phyloP scores from a whole-genome alignment of 2,329 filamentous ascomycete genomes.

The Cordyceps cateniannulata region DNA sequence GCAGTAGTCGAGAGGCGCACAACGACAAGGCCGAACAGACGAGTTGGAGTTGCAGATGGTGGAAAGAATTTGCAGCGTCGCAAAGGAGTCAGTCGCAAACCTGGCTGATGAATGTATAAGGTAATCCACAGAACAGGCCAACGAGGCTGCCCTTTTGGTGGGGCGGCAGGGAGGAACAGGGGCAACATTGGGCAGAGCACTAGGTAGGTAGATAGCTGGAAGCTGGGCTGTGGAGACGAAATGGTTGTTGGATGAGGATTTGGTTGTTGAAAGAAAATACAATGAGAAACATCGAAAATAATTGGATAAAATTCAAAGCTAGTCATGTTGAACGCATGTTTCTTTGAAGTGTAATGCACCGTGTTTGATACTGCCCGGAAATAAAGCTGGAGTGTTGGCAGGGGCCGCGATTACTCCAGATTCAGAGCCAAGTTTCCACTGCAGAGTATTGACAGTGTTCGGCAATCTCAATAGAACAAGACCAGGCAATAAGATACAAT shows the following conservation, averaged over 20 bases:
- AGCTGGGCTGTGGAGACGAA: too few species aligned
- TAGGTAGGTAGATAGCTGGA: too few species aligned
- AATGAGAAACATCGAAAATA: neutral
- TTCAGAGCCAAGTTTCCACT: neutral
- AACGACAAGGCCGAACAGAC: neutral
- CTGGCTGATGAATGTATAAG: neutral
- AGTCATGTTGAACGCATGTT: too few species aligned
- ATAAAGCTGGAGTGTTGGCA: neutral
- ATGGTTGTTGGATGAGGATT: neutral
- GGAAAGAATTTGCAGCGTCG: neutral
- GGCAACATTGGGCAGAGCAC: neutral
- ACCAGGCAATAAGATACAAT: too few species aligned
- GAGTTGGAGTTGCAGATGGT: neutral
- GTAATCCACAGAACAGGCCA: neutral
- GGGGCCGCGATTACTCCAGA: neutral
- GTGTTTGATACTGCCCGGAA: neutral
- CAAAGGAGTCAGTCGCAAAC: constrained; percentile 7
- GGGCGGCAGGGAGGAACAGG: constrained; percentile 1
- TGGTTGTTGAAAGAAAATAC: neutral
- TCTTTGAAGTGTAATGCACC: neutral
- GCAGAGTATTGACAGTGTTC: neutral
- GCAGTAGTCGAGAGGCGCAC: neutral
- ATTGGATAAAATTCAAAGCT: too few species aligned
- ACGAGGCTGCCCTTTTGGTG: constrained; percentile 1
- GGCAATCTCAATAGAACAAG: neutral